A percentile compares a stretch with the other conserved stretches of the same genome.
Conservation (phyloP, 805 yeast genomes). For the Yamadazyma kitorensis region DNA sequence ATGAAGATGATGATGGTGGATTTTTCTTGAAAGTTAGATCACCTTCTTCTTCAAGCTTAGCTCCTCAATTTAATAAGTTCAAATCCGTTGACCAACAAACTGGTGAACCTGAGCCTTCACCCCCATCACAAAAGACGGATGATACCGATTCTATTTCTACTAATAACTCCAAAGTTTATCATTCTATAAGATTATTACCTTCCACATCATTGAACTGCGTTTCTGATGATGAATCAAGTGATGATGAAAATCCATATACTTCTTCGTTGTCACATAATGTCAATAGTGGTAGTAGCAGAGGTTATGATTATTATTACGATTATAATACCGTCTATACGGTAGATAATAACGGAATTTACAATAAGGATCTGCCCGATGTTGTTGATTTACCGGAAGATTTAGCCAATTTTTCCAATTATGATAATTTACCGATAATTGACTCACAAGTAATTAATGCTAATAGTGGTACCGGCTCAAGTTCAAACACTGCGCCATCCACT, state of each 20-base stretch:
- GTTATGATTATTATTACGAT: conserved; percentile 76
- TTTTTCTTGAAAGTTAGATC: conserved; percentile 58
- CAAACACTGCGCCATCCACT: no score
- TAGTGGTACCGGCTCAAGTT: no score
- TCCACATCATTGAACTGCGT: conserved; percentile 83
- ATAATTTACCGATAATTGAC: conserved; percentile 30
- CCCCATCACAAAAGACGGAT: conserved; percentile 17
- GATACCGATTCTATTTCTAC: conserved; percentile 31
- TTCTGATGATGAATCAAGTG: conserved; percentile 59
- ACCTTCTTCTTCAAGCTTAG: conserved; percentile 27
- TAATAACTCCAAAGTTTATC: conserved; percentile 27
- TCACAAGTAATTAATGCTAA: no score
- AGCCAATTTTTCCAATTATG: conserved; percentile 38
- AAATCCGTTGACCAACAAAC: neutral
- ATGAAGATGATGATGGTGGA: conserved; percentile 64
- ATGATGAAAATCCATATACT: conserved; percentile 51
- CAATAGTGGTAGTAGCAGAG: conserved; percentile 57
- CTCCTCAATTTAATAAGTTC: conserved; percentile 15
- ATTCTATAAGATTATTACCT: conserved; percentile 77
- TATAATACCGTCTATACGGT: conserved; percentile 72
- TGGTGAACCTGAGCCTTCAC: conserved; percentile 7
- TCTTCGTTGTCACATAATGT: conserved; percentile 69
- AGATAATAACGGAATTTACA: conserved; percentile 42
- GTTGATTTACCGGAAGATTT: conserved; percentile 48
- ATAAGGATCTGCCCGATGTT: conserved; percentile 34